Evolutionary conservation across 192 early-diverging fungal species (phyloP), one percentile per base, ranked within the genome.

Genomic region (Cetraspora pellucida): DNA sequence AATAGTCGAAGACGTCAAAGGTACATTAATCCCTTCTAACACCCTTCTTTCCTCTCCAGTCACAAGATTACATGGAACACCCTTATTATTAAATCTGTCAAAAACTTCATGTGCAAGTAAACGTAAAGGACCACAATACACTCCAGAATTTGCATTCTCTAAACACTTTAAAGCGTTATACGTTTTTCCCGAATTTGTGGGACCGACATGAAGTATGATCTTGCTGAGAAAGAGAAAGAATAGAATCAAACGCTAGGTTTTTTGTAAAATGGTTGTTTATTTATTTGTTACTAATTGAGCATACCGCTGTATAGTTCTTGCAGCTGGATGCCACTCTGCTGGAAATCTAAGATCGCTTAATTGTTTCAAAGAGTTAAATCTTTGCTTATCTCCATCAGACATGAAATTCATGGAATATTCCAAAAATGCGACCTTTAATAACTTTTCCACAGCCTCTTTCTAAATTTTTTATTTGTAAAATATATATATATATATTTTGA

Each of bases 131-230:
- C 95, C 95, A 76, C 92, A 93, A 78, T 97, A 99, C 0, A 96
- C 86, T 14, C 94, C 95, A 10, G 84, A 77, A 23, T 83, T 69
- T 6, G 88, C 84, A 13, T 79, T 58, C 66, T 90, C 82, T 46
- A 99, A 87, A 43, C 91, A 85, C 75, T 92, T 67, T 14, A 99
- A 79, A 9, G 97, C 97, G 44, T 87, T 85, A 81, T 97, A 92
- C 2, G 97, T 99, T 78, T 99, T 99, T 78, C 97, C 97, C 25
- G 94, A 95, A 83, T 99, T 99, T 8, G 97, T 99, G 47, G 97
- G 97, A 9, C 97, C 97, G 25, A 99, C 93, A 76, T 99, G 96
- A 83, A 97, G 86, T 37, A 95, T 87, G 65, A 99, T 94, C 31
- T 90, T 91, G 31, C 93, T 91, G 75, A 14, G 19, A 63, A 13